phyloP scores from a whole-genome alignment of 2,329 filamentous ascomycete species.

The Cytospora leucostoma region DNA sequence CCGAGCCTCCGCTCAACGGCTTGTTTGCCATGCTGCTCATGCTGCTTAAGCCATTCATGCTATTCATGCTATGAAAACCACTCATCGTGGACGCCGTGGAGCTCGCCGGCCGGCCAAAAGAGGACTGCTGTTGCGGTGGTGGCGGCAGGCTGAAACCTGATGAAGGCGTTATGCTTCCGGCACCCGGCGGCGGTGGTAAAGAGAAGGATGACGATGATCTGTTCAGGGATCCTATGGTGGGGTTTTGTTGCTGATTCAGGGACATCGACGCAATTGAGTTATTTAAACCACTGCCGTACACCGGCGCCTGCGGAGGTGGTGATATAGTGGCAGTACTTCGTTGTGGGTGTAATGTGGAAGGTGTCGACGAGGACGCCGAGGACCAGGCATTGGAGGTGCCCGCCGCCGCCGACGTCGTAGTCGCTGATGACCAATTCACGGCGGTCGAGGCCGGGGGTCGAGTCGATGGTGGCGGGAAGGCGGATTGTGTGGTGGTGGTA shows the following conservation, averaged over 20 bases:
- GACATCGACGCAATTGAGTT: constrained; percentile 52
- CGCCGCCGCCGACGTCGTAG: constrained; percentile 41
- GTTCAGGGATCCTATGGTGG: constrained; percentile 38
- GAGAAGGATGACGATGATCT: constrained; percentile 53
- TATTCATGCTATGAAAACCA: constrained; percentile 32
- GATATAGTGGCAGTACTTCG: constrained; percentile 23
- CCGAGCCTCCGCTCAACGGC: constrained; percentile 28
- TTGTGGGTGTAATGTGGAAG: constrained; percentile 37
- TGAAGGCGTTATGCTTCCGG: constrained; percentile 31
- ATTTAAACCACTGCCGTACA: constrained; percentile 41
- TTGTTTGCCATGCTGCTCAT: constrained; percentile 31
- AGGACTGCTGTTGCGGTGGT: constrained; percentile 27
- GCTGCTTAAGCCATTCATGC: constrained; percentile 30
- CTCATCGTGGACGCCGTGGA: constrained; percentile 27
- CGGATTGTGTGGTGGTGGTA: constrained; percentile 33
- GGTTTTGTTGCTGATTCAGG: constrained; percentile 42
- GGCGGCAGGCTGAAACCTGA: constrained; percentile 48
- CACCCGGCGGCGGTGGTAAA: constrained; percentile 55
- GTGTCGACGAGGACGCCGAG: constrained; percentile 38
- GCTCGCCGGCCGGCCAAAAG: constrained; percentile 30
- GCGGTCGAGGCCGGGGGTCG: constrained; percentile 38
- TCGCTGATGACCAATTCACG: constrained; percentile 53
- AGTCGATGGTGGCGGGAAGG: constrained; percentile 34
- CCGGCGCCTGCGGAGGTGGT: constrained; percentile 38
- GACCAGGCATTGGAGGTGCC: constrained; percentile 51